Percentiles rank a stretch among this genome's conserved stretches.
Evolutionary conservation across 1,284 basidiomycete genomes (phyloP).

Genomic region (Vanrija sp.): DNA sequence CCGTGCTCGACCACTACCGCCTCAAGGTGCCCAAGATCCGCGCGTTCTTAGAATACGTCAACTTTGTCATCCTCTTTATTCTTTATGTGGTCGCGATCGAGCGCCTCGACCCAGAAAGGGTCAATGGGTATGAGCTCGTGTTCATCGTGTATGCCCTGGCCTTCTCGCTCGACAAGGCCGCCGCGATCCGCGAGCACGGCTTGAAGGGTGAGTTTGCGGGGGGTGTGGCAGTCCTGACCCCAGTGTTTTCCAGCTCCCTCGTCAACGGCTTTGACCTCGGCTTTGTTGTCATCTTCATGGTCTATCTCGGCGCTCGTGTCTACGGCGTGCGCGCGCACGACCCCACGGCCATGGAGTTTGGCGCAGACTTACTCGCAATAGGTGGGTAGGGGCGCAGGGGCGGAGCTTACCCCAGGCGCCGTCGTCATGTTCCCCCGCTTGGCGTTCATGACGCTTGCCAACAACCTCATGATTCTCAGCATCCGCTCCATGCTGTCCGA

Average conservation of each 20-base stretch:
- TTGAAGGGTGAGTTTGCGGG: constrained; percentile 55
- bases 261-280: constrained; percentile 81
- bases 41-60: constrained; percentile 77
- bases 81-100: constrained; percentile 81
- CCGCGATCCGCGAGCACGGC: constrained; percentile 91
- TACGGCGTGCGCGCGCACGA: constrained; percentile 60
- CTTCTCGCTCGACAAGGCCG: constrained; percentile 85
- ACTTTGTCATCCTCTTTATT: constrained; percentile 77
- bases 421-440: constrained; percentile 81
- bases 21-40: constrained; percentile 90
- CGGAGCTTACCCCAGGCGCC: constrained; percentile 58
- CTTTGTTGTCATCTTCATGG: constrained; percentile 65
- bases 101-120: constrained; percentile 57
- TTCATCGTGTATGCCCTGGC: constrained; percentile 83
- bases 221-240: not conserved
- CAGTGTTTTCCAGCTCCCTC: constrained; percentile 44
- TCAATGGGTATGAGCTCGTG: constrained; percentile 63
- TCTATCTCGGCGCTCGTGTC: constrained; percentile 67
- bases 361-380: constrained; percentile 42
- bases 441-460: constrained; percentile 80
- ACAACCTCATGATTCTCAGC: constrained; percentile 63
- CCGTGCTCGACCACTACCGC: constrained; percentile 86
- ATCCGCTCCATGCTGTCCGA: constrained; percentile 48
- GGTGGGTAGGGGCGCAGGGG: constrained; percentile 16
- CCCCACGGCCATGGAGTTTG: constrained; percentile 58